Base-by-base conservation (phyloP, 352 stramenopile species). In the Phytophthora vignae region DNA sequence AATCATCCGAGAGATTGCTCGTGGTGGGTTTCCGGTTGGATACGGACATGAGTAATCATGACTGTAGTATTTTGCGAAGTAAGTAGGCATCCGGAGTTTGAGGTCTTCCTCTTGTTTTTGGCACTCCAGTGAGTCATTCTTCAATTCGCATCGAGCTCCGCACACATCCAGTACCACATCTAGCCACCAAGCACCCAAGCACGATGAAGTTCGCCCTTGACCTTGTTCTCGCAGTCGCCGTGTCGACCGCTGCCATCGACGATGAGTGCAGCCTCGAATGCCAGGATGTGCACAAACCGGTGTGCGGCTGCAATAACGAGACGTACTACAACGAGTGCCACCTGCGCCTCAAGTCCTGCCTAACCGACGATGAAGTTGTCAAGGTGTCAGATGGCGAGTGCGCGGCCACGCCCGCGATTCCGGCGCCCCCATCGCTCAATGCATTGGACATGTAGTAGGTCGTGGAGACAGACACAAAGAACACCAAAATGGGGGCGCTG, bases 271-370 rank as follows among this genome's bases (percentile, higher is more conserved):
- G 64, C 10, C 64, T 66, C 10, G 46, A 36, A 31, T 75, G 70
- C 25, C 25, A 59, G 36, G 70, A 81, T 21, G 55, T 72, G 17
- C 70, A 76, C 46, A 22, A 75, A n/a, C 70, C 66, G 0, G 78
- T 88, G 25, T 88, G 78, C 36, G 79, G 79, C n/a, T 83, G 74
- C 4, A 64, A 87, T 57, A 74, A 71, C 11, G 57, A 74, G 38
- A 88, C 74, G n/a, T 88, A 88, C 74, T 64, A 64, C 5, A 87
- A 79, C 61, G 29, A 44, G 29, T 87, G 79, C 55, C 53, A 63
- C 52, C 49, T 87, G 19, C 55, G 48, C 4, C 60, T 81, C 6
- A 63, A 56, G 3, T 29, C 64, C 2, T 90, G 82, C 66, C 55
- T 71, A 22, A 67, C 69, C 14, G 82, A 72, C 38, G 62, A 68